Percentiles rank a stretch among this genome's conserved stretches.
These are phyloP conservation scores for Piper longum DNA, from an alignment of 164 flowering plant genomes.

Conservation along the genomic window DNA sequence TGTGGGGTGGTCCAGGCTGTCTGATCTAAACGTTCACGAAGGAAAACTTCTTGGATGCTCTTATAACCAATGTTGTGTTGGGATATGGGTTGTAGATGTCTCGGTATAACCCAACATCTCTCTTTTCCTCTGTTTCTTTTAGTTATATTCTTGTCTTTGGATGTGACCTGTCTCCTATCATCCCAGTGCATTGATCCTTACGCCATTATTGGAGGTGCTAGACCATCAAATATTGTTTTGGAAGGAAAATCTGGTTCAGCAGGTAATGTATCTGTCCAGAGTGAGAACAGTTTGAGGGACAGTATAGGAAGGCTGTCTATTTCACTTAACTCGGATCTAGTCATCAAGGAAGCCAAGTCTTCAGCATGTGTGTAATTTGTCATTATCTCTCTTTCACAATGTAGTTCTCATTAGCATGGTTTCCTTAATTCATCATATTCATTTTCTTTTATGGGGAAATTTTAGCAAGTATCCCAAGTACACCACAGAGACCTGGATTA, in stretches of 20 bases:
- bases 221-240: conserved; percentile 27
- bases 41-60: conserved; percentile 99
- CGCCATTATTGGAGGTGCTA: conserved; percentile 24
- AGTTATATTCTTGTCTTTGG: not conserved
- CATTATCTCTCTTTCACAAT: not conserved
- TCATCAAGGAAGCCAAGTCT: conserved; percentile 53
- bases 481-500: conserved; percentile 58
- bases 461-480: conserved; percentile 53
- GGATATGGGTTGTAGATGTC: conserved; percentile 97
- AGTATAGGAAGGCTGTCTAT: conserved; percentile 51
- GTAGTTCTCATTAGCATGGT: not conserved
- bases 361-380: conserved; percentile 35
- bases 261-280: conserved; percentile 32
- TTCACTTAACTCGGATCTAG: conserved; percentile 48
- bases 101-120: conserved; percentile 40
- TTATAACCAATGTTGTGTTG: conserved; percentile 95
- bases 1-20: conserved; percentile 96
- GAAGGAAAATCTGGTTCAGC: conserved; percentile 47
- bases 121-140: not conserved
- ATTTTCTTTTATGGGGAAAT: conserved; percentile 27
- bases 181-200: conserved; percentile 81
- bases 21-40: conserved; percentile 87
- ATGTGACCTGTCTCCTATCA: conserved; percentile 8
- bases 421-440: not conserved
- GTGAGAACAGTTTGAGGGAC: conserved; percentile 49